A percentile compares a stretch with the other conserved stretches of the same genome.
Conservation (phyloP, 805 yeast genomes). For the Zygosaccharomyces kombuchaensis region DNA sequence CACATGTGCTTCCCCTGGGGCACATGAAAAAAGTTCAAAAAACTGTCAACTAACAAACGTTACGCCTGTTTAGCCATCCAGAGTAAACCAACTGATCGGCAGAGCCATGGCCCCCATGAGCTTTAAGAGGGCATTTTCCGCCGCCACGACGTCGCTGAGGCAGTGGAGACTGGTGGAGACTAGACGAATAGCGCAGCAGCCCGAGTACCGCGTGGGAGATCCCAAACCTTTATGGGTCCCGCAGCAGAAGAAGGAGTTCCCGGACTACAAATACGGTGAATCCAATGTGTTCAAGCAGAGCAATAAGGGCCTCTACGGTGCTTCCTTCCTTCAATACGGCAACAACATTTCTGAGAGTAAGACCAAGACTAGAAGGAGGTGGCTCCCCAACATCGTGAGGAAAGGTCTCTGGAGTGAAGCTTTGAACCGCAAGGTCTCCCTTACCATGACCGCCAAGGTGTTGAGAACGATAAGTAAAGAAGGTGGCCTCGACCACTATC, state of each 20-base stretch:
- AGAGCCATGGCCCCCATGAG: background rate
- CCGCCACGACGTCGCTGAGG: conserved; percentile 19
- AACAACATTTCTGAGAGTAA: conserved; percentile 72
- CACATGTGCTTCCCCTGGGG: background rate
- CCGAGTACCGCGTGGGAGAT: conserved; percentile 52
- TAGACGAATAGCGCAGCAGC: conserved; percentile 43
- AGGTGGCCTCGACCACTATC: conserved; percentile 90
- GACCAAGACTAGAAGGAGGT: conserved; percentile 68
- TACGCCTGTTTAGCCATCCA: background rate
- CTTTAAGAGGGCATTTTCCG: conserved; percentile 22
- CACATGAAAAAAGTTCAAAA: conserved; percentile 1
- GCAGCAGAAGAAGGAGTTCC: conserved; percentile 41
- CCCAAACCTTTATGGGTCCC: conserved; percentile 47
- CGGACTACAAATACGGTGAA: conserved; percentile 76
- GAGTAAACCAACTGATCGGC: background rate
- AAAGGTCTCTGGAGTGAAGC: conserved; percentile 83
- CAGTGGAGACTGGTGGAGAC: conserved; percentile 45
- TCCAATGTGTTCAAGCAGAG: conserved; percentile 75
- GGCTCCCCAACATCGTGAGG: conserved; percentile 76
- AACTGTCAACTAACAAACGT: background rate
- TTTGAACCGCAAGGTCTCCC: conserved; percentile 49
- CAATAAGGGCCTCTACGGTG: conserved; percentile 88
- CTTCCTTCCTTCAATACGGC: conserved; percentile 72
- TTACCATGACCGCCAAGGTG: conserved; percentile 73
- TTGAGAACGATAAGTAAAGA: conserved; percentile 83